Conservation (phyloP, 2,329 filamentous ascomycete genomes). For the Cercospora beticola region DNA sequence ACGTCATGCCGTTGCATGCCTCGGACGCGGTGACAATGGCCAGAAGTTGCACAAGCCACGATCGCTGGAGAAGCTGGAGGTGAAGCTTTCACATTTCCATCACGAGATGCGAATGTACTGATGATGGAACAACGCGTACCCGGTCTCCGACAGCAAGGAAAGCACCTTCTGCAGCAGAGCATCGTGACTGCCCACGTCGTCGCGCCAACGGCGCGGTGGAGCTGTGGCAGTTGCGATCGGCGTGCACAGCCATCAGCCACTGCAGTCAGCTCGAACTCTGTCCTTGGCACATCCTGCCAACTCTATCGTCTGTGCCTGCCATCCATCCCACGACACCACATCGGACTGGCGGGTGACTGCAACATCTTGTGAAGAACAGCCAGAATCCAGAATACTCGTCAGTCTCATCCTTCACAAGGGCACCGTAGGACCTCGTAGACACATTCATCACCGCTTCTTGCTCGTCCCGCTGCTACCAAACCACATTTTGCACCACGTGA, state of each 20-base stretch:
- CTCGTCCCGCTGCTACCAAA: neutral
- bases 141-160: neutral
- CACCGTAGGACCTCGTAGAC: neutral
- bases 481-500: neutral
- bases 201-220: neutral
- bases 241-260: neutral
- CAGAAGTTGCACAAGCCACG: neutral
- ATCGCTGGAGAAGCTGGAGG: neutral
- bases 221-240: neutral
- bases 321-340: neutral
- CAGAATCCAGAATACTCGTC: neutral
- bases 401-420: neutral
- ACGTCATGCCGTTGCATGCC: neutral
- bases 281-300: neutral
- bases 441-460: neutral
- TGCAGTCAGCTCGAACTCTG: neutral
- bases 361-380: neutral
- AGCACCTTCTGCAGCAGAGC: neutral
- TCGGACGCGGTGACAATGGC: neutral
- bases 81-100: neutral
- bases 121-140: neutral
- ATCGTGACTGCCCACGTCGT: neutral
- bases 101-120: neutral
- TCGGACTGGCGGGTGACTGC: neutral
- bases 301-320: neutral